These are phyloP conservation scores for Cryptosporidium bovis DNA, from an alignment of 169 alveolate species.

Conservation along the genomic window DNA sequence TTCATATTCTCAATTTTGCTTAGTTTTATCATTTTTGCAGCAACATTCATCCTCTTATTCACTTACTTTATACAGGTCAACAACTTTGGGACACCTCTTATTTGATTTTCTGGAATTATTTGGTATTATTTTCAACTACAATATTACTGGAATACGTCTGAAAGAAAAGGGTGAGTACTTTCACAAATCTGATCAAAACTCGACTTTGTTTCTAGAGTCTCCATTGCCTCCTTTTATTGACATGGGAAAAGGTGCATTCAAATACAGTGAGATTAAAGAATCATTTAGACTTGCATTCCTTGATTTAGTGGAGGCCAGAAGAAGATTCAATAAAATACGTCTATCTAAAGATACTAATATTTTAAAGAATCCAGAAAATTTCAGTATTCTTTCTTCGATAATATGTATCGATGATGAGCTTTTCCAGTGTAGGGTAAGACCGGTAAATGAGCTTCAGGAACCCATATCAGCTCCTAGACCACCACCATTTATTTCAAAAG, in stretches of 20 bases:
- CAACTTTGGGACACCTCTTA: constrained; percentile 73
- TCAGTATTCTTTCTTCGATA: constrained; percentile 57
- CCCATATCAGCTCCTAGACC: constrained; percentile 37
- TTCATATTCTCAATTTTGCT: constrained; percentile 77
- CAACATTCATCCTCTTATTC: constrained; percentile 76
- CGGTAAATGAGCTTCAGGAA: neutral
- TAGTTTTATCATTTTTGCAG: constrained; percentile 75
- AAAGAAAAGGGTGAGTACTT: constrained; percentile 65
- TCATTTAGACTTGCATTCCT: constrained; percentile 67
- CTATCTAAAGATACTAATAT: constrained; percentile 1
- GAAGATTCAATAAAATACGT: constrained; percentile 35
- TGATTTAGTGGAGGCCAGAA: constrained; percentile 55
- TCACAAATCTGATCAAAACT: constrained; percentile 1
- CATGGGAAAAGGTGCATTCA: constrained; percentile 64
- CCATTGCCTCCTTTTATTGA: constrained; percentile 68
- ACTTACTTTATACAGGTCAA: constrained; percentile 25
- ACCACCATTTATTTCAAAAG: constrained; percentile 53
- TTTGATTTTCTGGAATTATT: constrained; percentile 74
- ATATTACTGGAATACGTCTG: constrained; percentile 56
- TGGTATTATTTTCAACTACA: constrained; percentile 68
- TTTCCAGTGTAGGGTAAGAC: constrained; percentile 52
- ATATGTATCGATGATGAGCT: constrained; percentile 43
- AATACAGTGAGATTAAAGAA: constrained; percentile 53
- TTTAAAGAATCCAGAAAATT: constrained; percentile 21
- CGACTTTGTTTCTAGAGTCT: constrained; percentile 38